Base-by-base conservation (phyloP, 805 yeast species). In the Clavispora vitiphila region DNA sequence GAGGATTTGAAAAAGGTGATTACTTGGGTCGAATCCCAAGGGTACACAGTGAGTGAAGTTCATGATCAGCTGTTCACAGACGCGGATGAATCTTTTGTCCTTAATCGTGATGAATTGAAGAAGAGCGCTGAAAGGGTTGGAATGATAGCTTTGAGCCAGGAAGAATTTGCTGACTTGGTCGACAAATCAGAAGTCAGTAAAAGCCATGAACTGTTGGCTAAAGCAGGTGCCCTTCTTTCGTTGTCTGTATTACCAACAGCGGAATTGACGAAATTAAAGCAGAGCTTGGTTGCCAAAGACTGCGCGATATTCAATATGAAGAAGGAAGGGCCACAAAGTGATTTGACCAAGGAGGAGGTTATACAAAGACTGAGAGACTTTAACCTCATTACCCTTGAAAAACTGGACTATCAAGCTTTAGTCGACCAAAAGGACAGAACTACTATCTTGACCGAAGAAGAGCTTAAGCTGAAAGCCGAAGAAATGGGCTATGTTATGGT, bases 401-500 rank as follows among this genome's bases (percentile, higher is more conserved):
- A 52, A 40, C 15, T 29, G 0, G 51, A 52, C 34, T 50, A 50
- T 31, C 53, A 50, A 35, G 23, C 22, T 3, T 36, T 52, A 30
- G 46, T 41, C 37, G 41, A 34, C 10, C 11, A 40, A 3, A 32
- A 19, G 6, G 25, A 25, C 4, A 36, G 31, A 8, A 37, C 23
- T 19, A 22, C 38, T 2, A 37, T 49, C 4, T 25, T 41, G 27
- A 52, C 49, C 2, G 60, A 56, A 37, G 55, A 43, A 1, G 57
- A 48, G 11, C 43, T 58, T 32, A 44, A 44, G 20, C 32, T 53
- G 2, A 56, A 61, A 39, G 78, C 78, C 1, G 58, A 62, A 5
- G 74, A 69, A 34, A 52, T 71, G 34, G 74, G 76, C 4, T 58
- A 73, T 34, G 55, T 55, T 2, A 54, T 69, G 16, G 55, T 75